Conservation (phyloP, 139 green algal species). For the Ulvella scutata region DNA sequence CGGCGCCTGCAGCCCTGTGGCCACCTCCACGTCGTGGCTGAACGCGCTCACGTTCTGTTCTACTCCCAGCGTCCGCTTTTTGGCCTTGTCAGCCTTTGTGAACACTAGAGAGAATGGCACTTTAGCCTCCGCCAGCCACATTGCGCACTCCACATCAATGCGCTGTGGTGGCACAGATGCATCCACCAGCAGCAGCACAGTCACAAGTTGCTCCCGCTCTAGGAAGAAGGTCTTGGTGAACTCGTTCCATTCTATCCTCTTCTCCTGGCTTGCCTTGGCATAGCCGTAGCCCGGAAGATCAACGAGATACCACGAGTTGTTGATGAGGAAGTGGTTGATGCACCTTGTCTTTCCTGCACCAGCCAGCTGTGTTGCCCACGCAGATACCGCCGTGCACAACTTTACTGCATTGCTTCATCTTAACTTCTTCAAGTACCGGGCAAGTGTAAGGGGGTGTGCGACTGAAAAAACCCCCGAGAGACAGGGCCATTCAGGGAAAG, state of each 20-base stretch:
- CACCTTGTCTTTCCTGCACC: slow-evolving; percentile 80
- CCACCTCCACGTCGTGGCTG: neutral
- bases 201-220: slow-evolving; percentile 52
- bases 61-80: neutral
- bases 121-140: slow-evolving; percentile 52
- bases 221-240: slow-evolving; percentile 82
- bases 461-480: neutral
- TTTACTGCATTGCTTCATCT: too few relatives aligned
- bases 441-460: neutral
- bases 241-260: slow-evolving; percentile 48
- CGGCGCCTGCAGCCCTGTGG: neutral
- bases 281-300: slow-evolving; percentile 91
- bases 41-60: neutral
- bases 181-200: slow-evolving; percentile 89
- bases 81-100: slow-evolving; percentile 31
- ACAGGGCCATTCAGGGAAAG: neutral
- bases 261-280: slow-evolving; percentile 30
- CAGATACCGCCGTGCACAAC: too few relatives aligned
- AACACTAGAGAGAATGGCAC: slow-evolving; percentile 75
- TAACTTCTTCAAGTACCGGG: too few relatives aligned
- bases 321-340: slow-evolving; percentile 98
- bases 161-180: slow-evolving; percentile 58
- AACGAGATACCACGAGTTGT: slow-evolving; percentile 85
- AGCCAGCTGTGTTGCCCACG: too few relatives aligned
- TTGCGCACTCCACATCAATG: slow-evolving; percentile 62